phyloP scores from a whole-genome alignment of 2,329 filamentous ascomycete species.

The Emmonsiellopsis sp. region DNA sequence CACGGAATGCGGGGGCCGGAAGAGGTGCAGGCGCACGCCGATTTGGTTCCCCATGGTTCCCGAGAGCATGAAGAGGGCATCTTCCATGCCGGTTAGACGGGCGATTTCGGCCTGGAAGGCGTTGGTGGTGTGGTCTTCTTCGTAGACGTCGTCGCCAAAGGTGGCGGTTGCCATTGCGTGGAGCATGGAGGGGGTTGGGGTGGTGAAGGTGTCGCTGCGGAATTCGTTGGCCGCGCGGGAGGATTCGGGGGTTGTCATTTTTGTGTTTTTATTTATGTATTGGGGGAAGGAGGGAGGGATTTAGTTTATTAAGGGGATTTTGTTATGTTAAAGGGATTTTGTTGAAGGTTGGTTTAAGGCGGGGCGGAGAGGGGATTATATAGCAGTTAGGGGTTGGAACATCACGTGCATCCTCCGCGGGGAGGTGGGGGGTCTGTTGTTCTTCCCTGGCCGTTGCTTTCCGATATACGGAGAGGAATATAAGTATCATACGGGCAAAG shows the following conservation, averaged over 20 bases:
- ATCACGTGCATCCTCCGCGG: too few species aligned
- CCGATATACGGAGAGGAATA: too few species aligned
- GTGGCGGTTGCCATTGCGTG: slow-evolving; percentile 11
- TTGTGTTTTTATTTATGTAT: not conserved
- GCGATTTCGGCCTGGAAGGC: slow-evolving; percentile 12
- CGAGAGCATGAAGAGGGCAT: slow-evolving; percentile 13
- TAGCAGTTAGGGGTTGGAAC: too few species aligned
- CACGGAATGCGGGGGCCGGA: slow-evolving; percentile 12
- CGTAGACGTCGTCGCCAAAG: slow-evolving; percentile 15
- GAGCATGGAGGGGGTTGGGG: slow-evolving; percentile 14
- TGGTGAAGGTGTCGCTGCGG: slow-evolving; percentile 11
- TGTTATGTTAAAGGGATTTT: too few species aligned
- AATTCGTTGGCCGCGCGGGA: slow-evolving; percentile 16
- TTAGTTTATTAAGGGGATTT: too few species aligned
- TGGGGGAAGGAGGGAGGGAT: not conserved
- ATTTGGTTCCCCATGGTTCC: slow-evolving; percentile 19
- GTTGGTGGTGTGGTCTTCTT: slow-evolving; percentile 13
- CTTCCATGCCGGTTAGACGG: slow-evolving; percentile 12
- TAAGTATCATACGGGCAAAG: too few species aligned
- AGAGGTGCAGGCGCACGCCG: slow-evolving; percentile 9
- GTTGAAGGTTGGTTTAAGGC: too few species aligned
- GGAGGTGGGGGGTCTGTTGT: too few species aligned
- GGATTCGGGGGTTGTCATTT: not conserved
- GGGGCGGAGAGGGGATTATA: too few species aligned
- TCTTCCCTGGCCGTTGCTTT: too few species aligned